Evolutionary conservation across 805 yeast genomes (phyloP).

Genomic region (Candida arabinofermentans): DNA sequence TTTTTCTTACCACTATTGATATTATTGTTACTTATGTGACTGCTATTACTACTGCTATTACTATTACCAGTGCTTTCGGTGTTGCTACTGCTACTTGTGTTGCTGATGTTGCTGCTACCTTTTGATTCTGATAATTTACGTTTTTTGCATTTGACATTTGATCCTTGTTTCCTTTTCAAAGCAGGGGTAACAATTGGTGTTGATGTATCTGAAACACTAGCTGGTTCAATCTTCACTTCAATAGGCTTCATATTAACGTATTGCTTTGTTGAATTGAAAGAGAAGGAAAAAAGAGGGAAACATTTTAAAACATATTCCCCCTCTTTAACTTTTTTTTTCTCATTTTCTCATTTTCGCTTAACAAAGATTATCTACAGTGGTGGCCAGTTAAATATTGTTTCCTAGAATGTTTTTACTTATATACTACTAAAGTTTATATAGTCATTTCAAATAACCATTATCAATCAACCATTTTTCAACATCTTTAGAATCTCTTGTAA

Average conservation of each 20-base stretch:
- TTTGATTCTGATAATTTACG: background rate
- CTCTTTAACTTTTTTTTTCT: background rate
- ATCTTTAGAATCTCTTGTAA: slow-evolving; percentile 41
- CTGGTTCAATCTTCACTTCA: slow-evolving; percentile 5
- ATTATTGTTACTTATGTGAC: slow-evolving; percentile 1
- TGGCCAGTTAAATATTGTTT: no score
- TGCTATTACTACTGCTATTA: background rate
- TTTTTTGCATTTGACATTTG: no score
- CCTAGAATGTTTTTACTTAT: background rate
- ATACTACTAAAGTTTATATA: background rate
- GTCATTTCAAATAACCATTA: slow-evolving; percentile 17
- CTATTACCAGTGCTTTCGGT: background rate
- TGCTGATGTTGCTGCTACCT: background rate
- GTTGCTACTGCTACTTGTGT: background rate
- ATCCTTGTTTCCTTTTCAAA: background rate
- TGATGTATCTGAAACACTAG: background rate
- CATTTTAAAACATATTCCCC: background rate
- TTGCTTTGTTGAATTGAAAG: background rate
- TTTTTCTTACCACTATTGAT: slow-evolving; percentile 8
- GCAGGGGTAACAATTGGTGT: background rate
- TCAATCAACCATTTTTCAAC: slow-evolving; percentile 44
- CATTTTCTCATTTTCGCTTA: background rate
- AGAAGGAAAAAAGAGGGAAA: background rate
- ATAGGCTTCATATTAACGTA: background rate
- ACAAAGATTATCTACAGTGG: no score